phyloP scores from a whole-genome alignment of 495 filamentous ascomycete genomes.

The Tricharina praecox region DNA sequence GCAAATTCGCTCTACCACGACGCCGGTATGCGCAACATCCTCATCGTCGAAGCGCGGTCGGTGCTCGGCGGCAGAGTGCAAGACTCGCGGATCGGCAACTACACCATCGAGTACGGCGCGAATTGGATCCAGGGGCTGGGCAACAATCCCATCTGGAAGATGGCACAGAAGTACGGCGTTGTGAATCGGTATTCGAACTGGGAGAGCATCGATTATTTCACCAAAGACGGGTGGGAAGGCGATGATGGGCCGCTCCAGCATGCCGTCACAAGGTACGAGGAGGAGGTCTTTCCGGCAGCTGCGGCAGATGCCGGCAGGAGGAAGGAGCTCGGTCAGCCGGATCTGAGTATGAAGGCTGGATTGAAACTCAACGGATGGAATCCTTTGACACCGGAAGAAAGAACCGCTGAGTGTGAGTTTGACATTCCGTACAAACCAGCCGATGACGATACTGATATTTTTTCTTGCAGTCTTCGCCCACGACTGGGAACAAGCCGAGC shows the following conservation, averaged over 20 bases:
- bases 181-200: slow-evolving; percentile 47
- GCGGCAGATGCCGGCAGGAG: slow-evolving; percentile 29
- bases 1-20: slow-evolving; percentile 49
- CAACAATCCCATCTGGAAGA: slow-evolving; percentile 51
- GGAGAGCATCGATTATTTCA: slow-evolving; percentile 39
- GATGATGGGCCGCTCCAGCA: slow-evolving; percentile 12
- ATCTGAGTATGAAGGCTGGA: slow-evolving; percentile 43
- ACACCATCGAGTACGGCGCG: slow-evolving; percentile 45
- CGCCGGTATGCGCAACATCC: slow-evolving; percentile 45
- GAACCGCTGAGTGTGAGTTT: slow-evolving; percentile 18
- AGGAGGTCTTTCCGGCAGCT: slow-evolving; percentile 9
- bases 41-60: slow-evolving; percentile 47
- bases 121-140: slow-evolving; percentile 63
- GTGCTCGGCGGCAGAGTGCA: slow-evolving; percentile 26
- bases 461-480: slow-evolving; percentile 14
- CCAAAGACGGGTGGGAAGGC: slow-evolving; percentile 33
- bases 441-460: neutral
- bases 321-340: slow-evolving; percentile 45
- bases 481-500: slow-evolving; percentile 29
- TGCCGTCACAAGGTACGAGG: slow-evolving; percentile 15
- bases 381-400: slow-evolving; percentile 36
- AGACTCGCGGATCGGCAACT: slow-evolving; percentile 41
- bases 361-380: slow-evolving; percentile 48
- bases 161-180: slow-evolving; percentile 47
- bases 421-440: neutral